Evolutionary conservation across 352 stramenopile genomes (phyloP), one percentile per base, ranked within the genome.

Genomic region (Globisporangium paddicum): DNA sequence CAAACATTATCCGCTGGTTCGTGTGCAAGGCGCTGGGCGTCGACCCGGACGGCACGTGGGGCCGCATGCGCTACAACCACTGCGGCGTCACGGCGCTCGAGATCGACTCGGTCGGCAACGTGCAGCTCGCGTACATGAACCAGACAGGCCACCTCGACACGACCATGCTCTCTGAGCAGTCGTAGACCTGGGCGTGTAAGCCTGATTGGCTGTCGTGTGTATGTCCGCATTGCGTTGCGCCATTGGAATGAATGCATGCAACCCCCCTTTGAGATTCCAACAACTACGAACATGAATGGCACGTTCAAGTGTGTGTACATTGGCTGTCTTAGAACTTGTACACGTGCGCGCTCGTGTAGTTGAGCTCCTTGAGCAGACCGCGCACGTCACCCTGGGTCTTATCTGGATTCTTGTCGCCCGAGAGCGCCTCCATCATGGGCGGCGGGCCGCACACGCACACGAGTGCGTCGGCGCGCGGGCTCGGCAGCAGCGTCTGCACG

Each of bases 321-420:
- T n/a, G n/a, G n/a, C n/a, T n/a, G 81, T 89, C 42, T 76, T 88
- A 94, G 50, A 89, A 93, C 77, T 93, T 92, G 74, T 91, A 91
- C 40, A 93, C 85, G 60, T 90, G 83, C 49, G 63, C 87, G 45
- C 63, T 78, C 52, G 79, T 83, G 73, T 92, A 94, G 51, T 89
- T 71, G 34, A 91, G 72, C 9, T 88, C 75, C 68, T 96, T 96
- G 34, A 97, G 73, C 54, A 94, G 54, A 25, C 89, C 89, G 50
- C 89, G 78, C 35, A 97, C 65, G 51, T 92, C 77, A 50, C 89
- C 89, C 70, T 97, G 89, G 40, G 71, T 80, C 47, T 67, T 87
- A 71, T 97, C 86, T 71, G 87, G 83, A 28, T 78, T 80, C 72
- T 95, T 95, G 69, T 91, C 74, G 51, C 89, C 87, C 40, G 82